phyloP scores from a whole-genome alignment of 495 filamentous ascomycete genomes.

The Penicillium verhagenii region DNA sequence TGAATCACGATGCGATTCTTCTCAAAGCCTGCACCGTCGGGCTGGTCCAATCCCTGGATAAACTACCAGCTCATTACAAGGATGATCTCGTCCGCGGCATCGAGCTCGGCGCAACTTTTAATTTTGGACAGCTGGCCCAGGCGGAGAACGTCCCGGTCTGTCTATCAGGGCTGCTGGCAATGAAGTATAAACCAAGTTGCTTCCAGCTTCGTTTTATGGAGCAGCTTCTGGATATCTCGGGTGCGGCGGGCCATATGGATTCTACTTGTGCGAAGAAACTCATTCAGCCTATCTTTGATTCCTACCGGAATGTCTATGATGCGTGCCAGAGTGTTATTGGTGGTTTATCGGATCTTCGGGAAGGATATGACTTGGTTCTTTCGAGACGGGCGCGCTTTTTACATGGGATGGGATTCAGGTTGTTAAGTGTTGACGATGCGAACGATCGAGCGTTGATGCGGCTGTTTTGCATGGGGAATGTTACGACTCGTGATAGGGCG shows the following conservation, averaged over 20 bases:
- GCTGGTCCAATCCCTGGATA: conserved; percentile 24
- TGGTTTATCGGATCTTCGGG: conserved; percentile 17
- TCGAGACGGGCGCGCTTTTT: conserved; percentile 21
- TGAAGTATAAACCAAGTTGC: conserved; percentile 23
- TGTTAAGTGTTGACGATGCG: conserved; percentile 14
- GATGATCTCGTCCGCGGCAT: conserved; percentile 38
- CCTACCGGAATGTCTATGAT: conserved; percentile 28
- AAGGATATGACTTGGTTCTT: conserved; percentile 35
- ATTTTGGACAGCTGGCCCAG: conserved; percentile 41
- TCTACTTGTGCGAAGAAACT: conserved; percentile 35
- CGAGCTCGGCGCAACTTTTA: conserved; percentile 46
- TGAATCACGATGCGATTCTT: conserved; percentile 39
- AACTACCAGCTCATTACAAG: conserved; percentile 19
- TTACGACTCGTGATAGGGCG: conserved; percentile 23
- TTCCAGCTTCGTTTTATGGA: conserved; percentile 39
- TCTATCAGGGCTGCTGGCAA: conserved; percentile 21
- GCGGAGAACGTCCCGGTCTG: conserved; percentile 36
- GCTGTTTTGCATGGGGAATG: conserved; percentile 36
- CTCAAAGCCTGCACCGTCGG: conserved; percentile 29
- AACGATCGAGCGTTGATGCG: conserved; percentile 33
- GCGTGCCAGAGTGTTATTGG: conserved; percentile 27
- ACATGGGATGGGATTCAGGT: conserved; percentile 22
- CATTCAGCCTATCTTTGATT: conserved; percentile 33
- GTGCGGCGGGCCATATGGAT: conserved; percentile 37
- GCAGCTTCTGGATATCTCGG: conserved; percentile 37